Evolutionary conservation across 441 rosid species (phyloP), one percentile per base, ranked within the genome.

Genomic region (Gossypium lobatum): DNA sequence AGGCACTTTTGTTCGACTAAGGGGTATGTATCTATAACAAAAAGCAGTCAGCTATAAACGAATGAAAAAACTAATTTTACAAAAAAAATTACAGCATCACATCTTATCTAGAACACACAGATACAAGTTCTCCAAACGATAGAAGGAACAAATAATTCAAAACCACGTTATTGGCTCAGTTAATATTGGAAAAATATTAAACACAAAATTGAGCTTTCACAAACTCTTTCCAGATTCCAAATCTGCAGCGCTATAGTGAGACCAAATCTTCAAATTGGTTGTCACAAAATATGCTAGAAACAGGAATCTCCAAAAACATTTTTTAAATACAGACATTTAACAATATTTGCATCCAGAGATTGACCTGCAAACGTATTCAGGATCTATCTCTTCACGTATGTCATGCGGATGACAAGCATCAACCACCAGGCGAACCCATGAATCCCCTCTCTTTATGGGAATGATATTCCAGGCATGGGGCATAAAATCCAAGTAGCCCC

Each of bases 401-500:
- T 93, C 99, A 78, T 79, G 88, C 28, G 99, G 97, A 71, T 77
- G 88, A 57, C 98, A 95, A 45, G 98, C 93, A 81, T 95, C 98
- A 71, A 93, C 96, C 68, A 95, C 83, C 92, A 95, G 85, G 13
- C 95, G 93, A 76, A 88, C 88, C 85, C 81, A 84, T 54, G 85
- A 80, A 79, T 81, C 83, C 63, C 91, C 93, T 78, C 75, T 85
- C 83, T 82, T 86, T 18, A 88, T 75, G 60, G 84, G 87, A 77
- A 95, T 77, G 64, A 81, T 79, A 81, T 95, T 95, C 98, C 98
- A 95, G 17, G 98, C 98, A 87, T 93, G 99, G 50, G 98, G 97
- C 81, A 80, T 73, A 81, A 88, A 95, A 85, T 93, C 98, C 78
- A 93, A 80, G 83, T 93, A 95, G 31, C 99, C 99, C 85, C 99